These are phyloP conservation scores for Aspergillus aculeatus DNA, from an alignment of 2,329 filamentous ascomycete genomes.

Conservation along the genomic window DNA sequence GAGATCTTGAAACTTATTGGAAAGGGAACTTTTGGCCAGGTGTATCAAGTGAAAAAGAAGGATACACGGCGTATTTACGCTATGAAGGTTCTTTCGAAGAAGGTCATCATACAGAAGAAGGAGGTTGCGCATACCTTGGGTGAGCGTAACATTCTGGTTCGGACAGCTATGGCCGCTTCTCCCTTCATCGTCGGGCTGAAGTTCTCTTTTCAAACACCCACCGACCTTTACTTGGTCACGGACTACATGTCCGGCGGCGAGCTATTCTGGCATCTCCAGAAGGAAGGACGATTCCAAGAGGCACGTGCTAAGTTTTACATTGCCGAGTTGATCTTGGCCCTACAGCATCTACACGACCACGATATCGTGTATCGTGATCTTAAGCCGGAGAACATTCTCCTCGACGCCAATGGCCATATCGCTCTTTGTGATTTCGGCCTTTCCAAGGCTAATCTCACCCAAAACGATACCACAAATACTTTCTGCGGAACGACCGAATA, in stretches of 20 bases:
- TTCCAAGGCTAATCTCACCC: slow-evolving; percentile 94
- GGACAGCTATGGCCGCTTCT: slow-evolving; percentile 92
- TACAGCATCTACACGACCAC: slow-evolving; percentile 93
- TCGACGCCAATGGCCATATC: slow-evolving; percentile 97
- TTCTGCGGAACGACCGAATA: slow-evolving; percentile 99
- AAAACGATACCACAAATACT: slow-evolving; percentile 97
- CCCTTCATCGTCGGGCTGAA: slow-evolving; percentile 98
- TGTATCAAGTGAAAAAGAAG: slow-evolving; percentile 97
- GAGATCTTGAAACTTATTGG: slow-evolving; percentile 94
- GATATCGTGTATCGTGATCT: slow-evolving; percentile 97
- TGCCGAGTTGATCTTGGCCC: slow-evolving; percentile 89
- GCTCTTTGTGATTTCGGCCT: slow-evolving; percentile 96
- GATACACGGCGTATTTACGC: slow-evolving; percentile 95
- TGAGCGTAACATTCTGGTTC: slow-evolving; percentile 93
- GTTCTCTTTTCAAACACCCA: slow-evolving; percentile 97
- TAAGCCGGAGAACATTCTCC: slow-evolving; percentile 94
- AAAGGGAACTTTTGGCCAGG: slow-evolving; percentile 96
- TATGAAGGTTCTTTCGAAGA: slow-evolving; percentile 99
- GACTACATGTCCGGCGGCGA: slow-evolving; percentile 99
- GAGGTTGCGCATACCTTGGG: slow-evolving; percentile 96
- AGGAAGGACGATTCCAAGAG: slow-evolving; percentile 93
- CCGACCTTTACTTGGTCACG: slow-evolving; percentile 95
- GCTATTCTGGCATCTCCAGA: slow-evolving; percentile 97
- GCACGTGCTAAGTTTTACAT: slow-evolving; percentile 98
- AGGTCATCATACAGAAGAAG: slow-evolving; percentile 99